Percentiles rank a stretch among this genome's conserved stretches.
Evolutionary conservation across 2,329 filamentous ascomycete genomes (phyloP).

Genomic region (Waltergamsia citrina): DNA sequence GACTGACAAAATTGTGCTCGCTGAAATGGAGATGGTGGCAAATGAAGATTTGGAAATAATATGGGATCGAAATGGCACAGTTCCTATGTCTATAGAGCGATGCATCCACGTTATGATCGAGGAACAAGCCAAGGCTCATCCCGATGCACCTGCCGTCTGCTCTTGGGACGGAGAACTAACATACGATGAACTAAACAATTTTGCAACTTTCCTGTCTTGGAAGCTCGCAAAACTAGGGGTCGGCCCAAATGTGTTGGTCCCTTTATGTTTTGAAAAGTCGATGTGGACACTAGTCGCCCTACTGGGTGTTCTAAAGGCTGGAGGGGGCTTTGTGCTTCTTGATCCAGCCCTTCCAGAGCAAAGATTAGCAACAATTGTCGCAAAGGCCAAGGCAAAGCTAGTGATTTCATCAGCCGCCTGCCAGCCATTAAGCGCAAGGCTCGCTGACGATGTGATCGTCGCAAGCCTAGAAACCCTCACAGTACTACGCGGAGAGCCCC

Average conservation of each 20-base stretch:
- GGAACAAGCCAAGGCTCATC: slow-evolving; percentile 4
- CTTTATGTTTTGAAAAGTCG: slow-evolving; percentile 25
- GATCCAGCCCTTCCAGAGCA: slow-evolving; percentile 21
- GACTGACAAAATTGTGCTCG: background rate
- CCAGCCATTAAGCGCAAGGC: background rate
- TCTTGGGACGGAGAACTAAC: slow-evolving; percentile 14
- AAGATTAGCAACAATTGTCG: slow-evolving; percentile 3
- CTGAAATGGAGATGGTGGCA: background rate
- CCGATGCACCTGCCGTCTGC: slow-evolving; percentile 14
- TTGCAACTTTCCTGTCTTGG: slow-evolving; percentile 6
- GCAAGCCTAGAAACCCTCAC: background rate
- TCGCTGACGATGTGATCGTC: background rate
- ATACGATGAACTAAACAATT: slow-evolving; percentile 11
- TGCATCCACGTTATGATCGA: background rate
- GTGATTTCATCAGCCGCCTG: slow-evolving; percentile 1
- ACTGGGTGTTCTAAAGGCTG: slow-evolving; percentile 22
- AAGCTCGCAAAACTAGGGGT: slow-evolving; percentile 10
- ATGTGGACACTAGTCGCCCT: slow-evolving; percentile 21
- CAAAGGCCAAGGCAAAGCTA: slow-evolving; percentile 2
- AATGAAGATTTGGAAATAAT: background rate
- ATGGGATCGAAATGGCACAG: background rate
- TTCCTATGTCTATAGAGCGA: background rate
- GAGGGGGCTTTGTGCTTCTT: slow-evolving; percentile 18
- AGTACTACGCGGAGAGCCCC: background rate
- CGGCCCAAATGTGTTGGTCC: slow-evolving; percentile 13